Evolutionary conservation across 2,329 filamentous ascomycete species (phyloP), one percentile per base, ranked within the genome.

Genomic region (Trichoderma asperellum): DNA sequence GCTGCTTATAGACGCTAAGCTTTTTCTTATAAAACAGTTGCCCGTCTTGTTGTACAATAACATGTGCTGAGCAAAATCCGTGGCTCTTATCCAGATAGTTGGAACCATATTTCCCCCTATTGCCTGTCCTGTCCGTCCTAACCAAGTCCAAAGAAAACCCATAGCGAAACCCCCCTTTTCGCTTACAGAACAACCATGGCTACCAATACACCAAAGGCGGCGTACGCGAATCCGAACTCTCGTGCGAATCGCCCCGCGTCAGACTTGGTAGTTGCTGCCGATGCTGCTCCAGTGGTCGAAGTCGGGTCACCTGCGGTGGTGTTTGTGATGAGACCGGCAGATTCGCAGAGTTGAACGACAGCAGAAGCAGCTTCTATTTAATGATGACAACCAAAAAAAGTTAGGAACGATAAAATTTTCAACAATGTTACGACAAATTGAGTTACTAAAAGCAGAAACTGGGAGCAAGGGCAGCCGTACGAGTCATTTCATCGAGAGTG

Each of bases 401-500:
- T 65, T 56, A 66, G 53, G 52, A 40, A 49, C 47, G 8, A n/a
- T n/a, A 29, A 55, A 47, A 37, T 35, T n/a, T 43, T 43, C 18
- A 43, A 40, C 2, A 43, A 18, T 8, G 6, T 43, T n/a, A 43
- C 6, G 18, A 40, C 12, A 4, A 43, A 43, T 43, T 43, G 40
- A 10, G 40, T 6, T 58, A n/a, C 52, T 40, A 43, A 21, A 29
- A 40, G 10, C 16, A 32, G 18, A 11, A 11, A 21, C 4, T 4
- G 24, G 11, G 11, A 35, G 24, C 8, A 47, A 14, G 18, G 24
- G 8, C 14, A 29, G 16, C 14, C 67, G 14, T 68, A 69, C 67
- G 29, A 21, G 67, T 69, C 67, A 69, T 69, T 11, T 81, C 78
- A 3, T 79, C 74, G n/a, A 77, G 66, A 49, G 69, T 72, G 72